Evolutionary conservation across 768 basidiomycete genomes (phyloP), one percentile per base, ranked within the genome.

Genomic region (Hysterangium stoloniferum): DNA sequence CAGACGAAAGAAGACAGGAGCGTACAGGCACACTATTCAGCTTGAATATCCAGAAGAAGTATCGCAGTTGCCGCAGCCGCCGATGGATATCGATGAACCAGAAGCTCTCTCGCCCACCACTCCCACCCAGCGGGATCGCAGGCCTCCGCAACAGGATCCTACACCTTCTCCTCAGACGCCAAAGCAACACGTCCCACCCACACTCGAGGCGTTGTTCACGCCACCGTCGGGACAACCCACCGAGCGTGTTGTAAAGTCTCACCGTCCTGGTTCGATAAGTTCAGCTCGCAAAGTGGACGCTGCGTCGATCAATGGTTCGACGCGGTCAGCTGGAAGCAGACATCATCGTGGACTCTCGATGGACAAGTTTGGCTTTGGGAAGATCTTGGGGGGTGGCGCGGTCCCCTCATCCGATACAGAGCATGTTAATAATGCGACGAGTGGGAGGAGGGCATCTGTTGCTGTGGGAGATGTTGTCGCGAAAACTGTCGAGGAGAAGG

Each of bases 41-140:
- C 86, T 98, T 53, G 96, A 99, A 66, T 98, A 97, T 59, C 86
- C 85, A 52, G 82, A 83, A 2, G 60, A 58, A 54, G 35, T 29
- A 20, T 44, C 43, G 22, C 63, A 62, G 12, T 59, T 38, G 8
- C 45, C n/a, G n/a, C n/a, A n/a, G n/a, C n/a, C n/a, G 40, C 2
- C 37, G 54, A 6, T 45, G 59, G 9, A 33, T 48, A 31, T 40
- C 31, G 35, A 24, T 15, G 7, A 25, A 32, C n/a, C 35, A 19
- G 1, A 35, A 22, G 47, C 47, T 25, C 22, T 76, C 54, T 72
- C 66, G 50, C 66, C 72, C n/a, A 68, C 67, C 15, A 70, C 65
- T 53, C 74, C 76, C 27, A 69, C 71, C n/a, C n/a, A n/a, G n/a
- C n/a, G n/a, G n/a, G n/a, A 34, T 33, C 13, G 2, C 20, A 28